Base-by-base conservation (phyloP, 306 rosid genomes). In the Cyamopsis tetragonoloba region DNA sequence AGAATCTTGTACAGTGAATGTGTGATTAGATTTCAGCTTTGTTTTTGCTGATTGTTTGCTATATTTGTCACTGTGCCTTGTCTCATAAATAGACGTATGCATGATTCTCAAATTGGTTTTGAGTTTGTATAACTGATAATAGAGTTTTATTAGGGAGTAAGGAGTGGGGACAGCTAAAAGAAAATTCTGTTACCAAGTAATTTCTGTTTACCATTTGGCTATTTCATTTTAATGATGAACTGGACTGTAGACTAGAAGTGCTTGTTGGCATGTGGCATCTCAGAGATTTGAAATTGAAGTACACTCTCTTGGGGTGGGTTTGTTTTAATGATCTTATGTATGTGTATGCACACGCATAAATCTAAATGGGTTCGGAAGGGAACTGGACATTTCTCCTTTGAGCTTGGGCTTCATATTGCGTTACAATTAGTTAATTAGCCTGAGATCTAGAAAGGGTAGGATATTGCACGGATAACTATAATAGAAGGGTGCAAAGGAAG, bases 11-110 rank as follows among this genome's bases (percentile, higher is more conserved):
- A 37, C 14, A 18, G 41, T 69, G 68, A 47, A 50, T 2, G 39
- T 59, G 41, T 34, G 24, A 42, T 49, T 26, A 35, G 27, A 35
- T 39, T 53, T 61, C 20, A 0, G 12, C 43, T 14, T 24, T 65
- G 23, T 50, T 50, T 39, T 66, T 64, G 34, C 71, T 18, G 35
- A 37, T 12, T 53, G 50, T 73, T 67, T 8, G 0, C 32, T 31
- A 66, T 56, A 31, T 46, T 49, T 62, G 64, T 60, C 6, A 46
- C 20, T 18, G 6, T 57, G 15, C 28, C 38, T 47, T 56, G 27
- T 26, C 57, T 38, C 76, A 44, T 59, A 58, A 47, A 12, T 35
- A 70, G 57, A 50, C 56, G 44, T 65, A 37, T 77, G 5, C 63
- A 48, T 60, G 54, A 58, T 56, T 71, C 43, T 8, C 49, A 56